These are phyloP conservation scores for Gorgonomyces haynaldii DNA, from an alignment of 192 early-diverging fungal genomes.

Conservation along the genomic window DNA sequence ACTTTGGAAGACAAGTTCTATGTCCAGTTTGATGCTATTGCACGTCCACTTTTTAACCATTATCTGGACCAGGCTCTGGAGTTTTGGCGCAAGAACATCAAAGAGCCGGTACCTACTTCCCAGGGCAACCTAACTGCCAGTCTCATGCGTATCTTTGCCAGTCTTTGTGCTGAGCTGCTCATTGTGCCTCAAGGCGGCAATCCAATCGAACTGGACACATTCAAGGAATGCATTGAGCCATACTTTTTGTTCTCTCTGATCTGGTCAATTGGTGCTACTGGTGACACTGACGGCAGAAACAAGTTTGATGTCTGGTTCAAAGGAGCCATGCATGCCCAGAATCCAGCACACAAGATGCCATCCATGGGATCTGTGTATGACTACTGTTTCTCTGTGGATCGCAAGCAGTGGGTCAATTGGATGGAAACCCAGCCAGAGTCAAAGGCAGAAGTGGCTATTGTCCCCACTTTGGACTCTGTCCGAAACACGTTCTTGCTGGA, in stretches of 20 bases:
- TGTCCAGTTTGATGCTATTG: constrained; percentile 16
- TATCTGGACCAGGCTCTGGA: constrained; percentile 31
- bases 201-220: constrained; percentile 13
- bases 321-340: constrained; percentile 6
- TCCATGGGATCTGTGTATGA: constrained; percentile 39
- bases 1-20: constrained; percentile 15
- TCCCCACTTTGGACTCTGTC: constrained; percentile 50
- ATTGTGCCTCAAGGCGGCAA: constrained; percentile 1
- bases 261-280: constrained; percentile 51
- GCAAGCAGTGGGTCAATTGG: constrained; percentile 39
- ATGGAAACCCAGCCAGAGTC: constrained; percentile 12
- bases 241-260: constrained; percentile 44
- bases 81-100: constrained; percentile 34
- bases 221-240: constrained; percentile 31
- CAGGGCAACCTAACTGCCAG: constrained; percentile 39
- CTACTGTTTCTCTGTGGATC: constrained; percentile 33
- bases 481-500: constrained; percentile 46
- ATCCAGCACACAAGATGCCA: constrained; percentile 20
- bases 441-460: constrained; percentile 20
- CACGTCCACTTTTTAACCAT: constrained; percentile 32
- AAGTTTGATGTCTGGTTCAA: constrained; percentile 47
- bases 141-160: constrained; percentile 37
- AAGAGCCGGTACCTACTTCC: constrained; percentile 40
- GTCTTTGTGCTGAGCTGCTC: constrained; percentile 26
- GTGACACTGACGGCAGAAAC: constrained; percentile 35